Base-by-base conservation (phyloP, 495 filamentous ascomycete genomes). In the Cryomyces antarcticus region DNA sequence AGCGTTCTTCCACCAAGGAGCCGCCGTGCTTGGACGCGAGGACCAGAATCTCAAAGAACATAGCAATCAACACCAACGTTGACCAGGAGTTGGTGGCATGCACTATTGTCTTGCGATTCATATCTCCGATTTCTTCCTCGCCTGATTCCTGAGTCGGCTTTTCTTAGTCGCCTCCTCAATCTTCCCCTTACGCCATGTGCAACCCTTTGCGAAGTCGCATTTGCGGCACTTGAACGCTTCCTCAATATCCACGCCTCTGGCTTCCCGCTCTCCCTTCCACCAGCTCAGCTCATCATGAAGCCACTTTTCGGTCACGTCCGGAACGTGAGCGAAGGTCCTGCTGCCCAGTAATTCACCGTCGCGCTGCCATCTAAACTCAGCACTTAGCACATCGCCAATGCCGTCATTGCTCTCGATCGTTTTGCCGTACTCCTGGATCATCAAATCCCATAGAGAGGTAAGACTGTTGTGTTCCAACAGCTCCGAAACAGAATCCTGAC, bases 161-260 rank as follows among this genome's bases (percentile, higher is more conserved):
- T 44, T 56, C 44, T 31, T 3, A 11, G 53, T 55, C 52, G 60
- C 63, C 52, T 75, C 71, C 38, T 66, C 62, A 50, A 73, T 67
- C 58, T 72, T 70, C 41, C 40, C 48, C 51, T 48, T 54, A 31
- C 73, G 53, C 75, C 75, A 79, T 28, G 55, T 56, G 44, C 75
- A 79, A 6, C 68, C 70, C 13, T 77, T 73, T 24, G 58, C 63
- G 48, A 79, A 79, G 41, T 77, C 72, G 42, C 75, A 79, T 27
- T 64, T 59, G 9, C 70, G 63, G 55, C 89, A 97, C 60, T 97
- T 97, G 67, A 77, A 93, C 0, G 82, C 82, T 46, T 96, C 92
- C 57, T 86, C 77, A 9, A 92, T 67, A n/a, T 68, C 61, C 6
- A 96, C 92, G 7, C 89, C 89, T n/a, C 69, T 63, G 0, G 86